Evolutionary conservation across 192 early-diverging fungal species (phyloP).

Genomic region (Podila verticillata): DNA sequence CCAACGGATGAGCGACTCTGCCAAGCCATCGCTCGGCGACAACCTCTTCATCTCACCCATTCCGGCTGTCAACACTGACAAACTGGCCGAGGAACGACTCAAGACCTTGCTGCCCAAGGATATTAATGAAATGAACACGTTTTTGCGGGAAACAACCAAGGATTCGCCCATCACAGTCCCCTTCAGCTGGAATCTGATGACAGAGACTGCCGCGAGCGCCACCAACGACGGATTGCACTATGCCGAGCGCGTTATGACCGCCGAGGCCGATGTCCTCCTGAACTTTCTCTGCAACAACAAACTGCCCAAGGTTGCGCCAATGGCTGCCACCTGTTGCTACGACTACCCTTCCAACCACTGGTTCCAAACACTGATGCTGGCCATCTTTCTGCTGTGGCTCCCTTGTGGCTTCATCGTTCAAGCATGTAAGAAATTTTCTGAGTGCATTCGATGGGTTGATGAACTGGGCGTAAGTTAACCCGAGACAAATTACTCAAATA

Average conservation of each 20-base stretch:
- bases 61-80: slow-evolving; percentile 53
- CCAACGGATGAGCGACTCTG: slow-evolving; percentile 8
- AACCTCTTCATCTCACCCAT: slow-evolving; percentile 53
- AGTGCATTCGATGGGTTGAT: not conserved
- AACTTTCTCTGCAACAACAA: slow-evolving; percentile 71
- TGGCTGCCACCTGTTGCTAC: slow-evolving; percentile 70
- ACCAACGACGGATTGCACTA: slow-evolving; percentile 82
- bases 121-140: slow-evolving; percentile 64
- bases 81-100: slow-evolving; percentile 59
- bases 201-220: slow-evolving; percentile 37
- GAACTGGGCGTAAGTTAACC: slow-evolving; percentile 19
- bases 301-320: slow-evolving; percentile 54
- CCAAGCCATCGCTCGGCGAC: slow-evolving; percentile 8
- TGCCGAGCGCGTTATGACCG: slow-evolving; percentile 51
- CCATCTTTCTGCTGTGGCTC: slow-evolving; percentile 53
- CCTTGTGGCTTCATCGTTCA: slow-evolving; percentile 43
- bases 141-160: slow-evolving; percentile 43
- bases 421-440: slow-evolving; percentile 11
- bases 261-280: slow-evolving; percentile 65
- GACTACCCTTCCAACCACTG: slow-evolving; percentile 58
- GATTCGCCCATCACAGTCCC: slow-evolving; percentile 54
- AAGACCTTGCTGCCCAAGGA: slow-evolving; percentile 53
- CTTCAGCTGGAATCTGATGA: slow-evolving; percentile 61
- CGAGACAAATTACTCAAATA: not conserved
- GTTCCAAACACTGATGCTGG: slow-evolving; percentile 51